Evolutionary conservation across 305 asterid genomes (phyloP).

Genomic region (Solanum hybrid): DNA sequence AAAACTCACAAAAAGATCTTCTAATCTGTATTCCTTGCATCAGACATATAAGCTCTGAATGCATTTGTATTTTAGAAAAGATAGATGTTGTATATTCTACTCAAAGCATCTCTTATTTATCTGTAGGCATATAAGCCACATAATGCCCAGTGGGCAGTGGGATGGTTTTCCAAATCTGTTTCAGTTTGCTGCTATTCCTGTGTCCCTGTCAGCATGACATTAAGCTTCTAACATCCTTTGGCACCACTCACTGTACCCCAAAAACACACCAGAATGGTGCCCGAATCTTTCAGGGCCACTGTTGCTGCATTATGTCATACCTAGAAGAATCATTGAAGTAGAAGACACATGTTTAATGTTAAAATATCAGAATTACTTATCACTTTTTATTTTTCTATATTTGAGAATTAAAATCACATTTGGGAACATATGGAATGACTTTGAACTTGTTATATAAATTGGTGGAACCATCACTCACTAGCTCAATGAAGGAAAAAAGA

Average conservation of each 20-base stretch:
- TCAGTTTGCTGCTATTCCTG: not conserved
- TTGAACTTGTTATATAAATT: not conserved
- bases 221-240: not conserved
- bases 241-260: not conserved
- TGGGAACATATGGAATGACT: not conserved
- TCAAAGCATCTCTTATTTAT: not conserved
- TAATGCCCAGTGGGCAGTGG: not conserved
- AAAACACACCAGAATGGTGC: not conserved
- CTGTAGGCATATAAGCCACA: not conserved
- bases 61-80: not conserved
- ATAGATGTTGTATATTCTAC: not conserved
- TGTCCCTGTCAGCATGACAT: not conserved
- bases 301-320: not conserved
- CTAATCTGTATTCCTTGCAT: not conserved
- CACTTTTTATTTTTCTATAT: not conserved
- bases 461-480: not conserved
- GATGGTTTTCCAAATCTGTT: not conserved
- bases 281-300: not conserved
- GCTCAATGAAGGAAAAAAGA: not conserved
- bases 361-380: not conserved
- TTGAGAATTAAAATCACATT: not conserved
- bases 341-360: not conserved
- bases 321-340: not conserved
- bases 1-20: not conserved
- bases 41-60: not conserved